These are phyloP conservation scores for Afroboletus lepidellus DNA, from an alignment of 1,284 basidiomycete species.

Conservation along the genomic window DNA sequence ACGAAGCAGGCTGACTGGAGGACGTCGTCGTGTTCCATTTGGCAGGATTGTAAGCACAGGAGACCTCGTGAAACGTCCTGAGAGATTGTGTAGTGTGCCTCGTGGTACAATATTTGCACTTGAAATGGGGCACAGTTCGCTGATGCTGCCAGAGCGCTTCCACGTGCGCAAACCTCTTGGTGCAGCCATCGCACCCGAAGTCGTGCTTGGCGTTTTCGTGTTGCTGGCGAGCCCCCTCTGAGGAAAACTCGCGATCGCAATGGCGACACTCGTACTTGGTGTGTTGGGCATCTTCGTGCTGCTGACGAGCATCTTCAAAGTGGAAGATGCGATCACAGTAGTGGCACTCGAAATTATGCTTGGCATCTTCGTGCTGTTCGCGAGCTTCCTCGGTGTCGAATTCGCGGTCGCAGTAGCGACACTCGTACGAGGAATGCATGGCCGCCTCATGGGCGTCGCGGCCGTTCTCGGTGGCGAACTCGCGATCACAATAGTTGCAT, in stretches of 20 bases:
- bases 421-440: constrained; percentile 14
- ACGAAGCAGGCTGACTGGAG: neutral
- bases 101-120: constrained; percentile 17
- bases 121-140: neutral
- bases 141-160: constrained; percentile 12
- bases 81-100: neutral
- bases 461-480: constrained; percentile 8
- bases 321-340: constrained; percentile 4
- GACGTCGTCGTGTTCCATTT: neutral
- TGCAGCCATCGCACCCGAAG: constrained; percentile 15
- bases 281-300: constrained; percentile 10
- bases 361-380: constrained; percentile 11
- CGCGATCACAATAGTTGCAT: constrained; percentile 19
- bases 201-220: constrained; percentile 11
- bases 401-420: constrained; percentile 17
- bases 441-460: constrained; percentile 13
- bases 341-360: constrained; percentile 14
- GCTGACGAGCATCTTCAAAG: neutral
- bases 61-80: constrained; percentile 12
- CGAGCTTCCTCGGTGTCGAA: constrained; percentile 8
- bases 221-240: constrained; percentile 2
- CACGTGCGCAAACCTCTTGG: constrained; percentile 1
- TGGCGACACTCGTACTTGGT: constrained; percentile 6
- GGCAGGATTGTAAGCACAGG: constrained; percentile 2
- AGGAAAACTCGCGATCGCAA: constrained; percentile 8